Percentiles rank a stretch among this genome's conserved stretches.
Conservation (phyloP, 305 asterid species). For the Striga hermonthica region DNA sequence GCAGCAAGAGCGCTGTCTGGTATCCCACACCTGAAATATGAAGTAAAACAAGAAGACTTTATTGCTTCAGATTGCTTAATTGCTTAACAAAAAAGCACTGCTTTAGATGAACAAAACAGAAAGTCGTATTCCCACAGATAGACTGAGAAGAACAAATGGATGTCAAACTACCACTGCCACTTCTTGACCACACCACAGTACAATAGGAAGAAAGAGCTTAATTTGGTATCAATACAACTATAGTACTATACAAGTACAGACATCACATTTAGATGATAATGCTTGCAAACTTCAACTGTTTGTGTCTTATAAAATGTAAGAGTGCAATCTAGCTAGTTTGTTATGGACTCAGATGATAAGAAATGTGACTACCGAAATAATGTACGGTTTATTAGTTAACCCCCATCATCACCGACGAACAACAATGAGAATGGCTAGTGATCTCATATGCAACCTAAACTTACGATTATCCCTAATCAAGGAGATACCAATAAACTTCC, state of each 20-base stretch:
- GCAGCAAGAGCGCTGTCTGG: conserved; percentile 82
- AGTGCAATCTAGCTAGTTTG: background rate
- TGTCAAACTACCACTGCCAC: background rate
- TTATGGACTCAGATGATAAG: background rate
- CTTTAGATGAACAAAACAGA: background rate
- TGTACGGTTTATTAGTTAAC: background rate
- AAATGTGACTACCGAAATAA: background rate
- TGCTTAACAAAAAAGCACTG: conserved; percentile 1
- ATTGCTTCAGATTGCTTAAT: too few relatives aligned
- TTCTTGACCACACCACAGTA: background rate
- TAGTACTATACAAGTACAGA: background rate
- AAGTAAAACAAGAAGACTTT: conserved; percentile 20
- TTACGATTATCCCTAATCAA: background rate
- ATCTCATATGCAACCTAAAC: background rate
- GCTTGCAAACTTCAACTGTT: background rate
- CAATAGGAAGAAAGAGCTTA: background rate
- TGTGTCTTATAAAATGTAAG: conserved; percentile 6
- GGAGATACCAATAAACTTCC: background rate
- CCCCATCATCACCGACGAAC: background rate
- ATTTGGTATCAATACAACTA: conserved; percentile 5
- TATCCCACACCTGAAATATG: conserved; percentile 78
- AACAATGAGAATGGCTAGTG: conserved; percentile 4
- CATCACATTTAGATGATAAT: background rate
- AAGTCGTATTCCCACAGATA: background rate
- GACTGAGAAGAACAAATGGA: conserved; percentile 9